Evolutionary conservation across 2,329 filamentous ascomycete species (phyloP).

Genomic region (Aspergillaceae sp.): DNA sequence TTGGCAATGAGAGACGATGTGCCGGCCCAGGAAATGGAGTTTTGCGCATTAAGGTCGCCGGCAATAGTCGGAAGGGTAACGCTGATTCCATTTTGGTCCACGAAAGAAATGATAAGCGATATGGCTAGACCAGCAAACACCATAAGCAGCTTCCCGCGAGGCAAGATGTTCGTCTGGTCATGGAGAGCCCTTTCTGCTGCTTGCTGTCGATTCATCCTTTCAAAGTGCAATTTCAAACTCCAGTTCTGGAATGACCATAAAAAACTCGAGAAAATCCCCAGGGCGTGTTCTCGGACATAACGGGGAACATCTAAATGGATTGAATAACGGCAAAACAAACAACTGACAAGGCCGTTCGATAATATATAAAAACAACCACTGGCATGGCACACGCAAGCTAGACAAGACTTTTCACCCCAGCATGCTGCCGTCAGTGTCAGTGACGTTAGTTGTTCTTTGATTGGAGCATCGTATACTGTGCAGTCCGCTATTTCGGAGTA

Average conservation of each 20-base stretch:
- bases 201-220: constrained; percentile 24
- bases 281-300: neutral
- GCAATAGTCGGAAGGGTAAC: constrained; percentile 47
- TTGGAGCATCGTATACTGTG: neutral
- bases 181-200: constrained; percentile 41
- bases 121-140: constrained; percentile 47
- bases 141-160: constrained; percentile 36
- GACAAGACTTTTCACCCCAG: neutral
- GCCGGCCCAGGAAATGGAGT: constrained; percentile 59
- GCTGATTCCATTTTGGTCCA: constrained; percentile 51
- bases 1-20: constrained; percentile 61
- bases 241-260: neutral
- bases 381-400: neutral
- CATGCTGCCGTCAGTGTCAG: neutral
- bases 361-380: neutral
- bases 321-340: neutral
- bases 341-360: neutral
- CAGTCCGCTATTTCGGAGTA: too few relatives aligned
- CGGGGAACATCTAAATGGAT: neutral
- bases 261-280: neutral
- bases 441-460: neutral
- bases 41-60: constrained; percentile 36
- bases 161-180: constrained; percentile 52
- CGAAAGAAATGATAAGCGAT: constrained; percentile 47
- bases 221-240: neutral